phyloP scores from a whole-genome alignment of 2,329 filamentous ascomycete species.

The Sporothrix curviconia region DNA sequence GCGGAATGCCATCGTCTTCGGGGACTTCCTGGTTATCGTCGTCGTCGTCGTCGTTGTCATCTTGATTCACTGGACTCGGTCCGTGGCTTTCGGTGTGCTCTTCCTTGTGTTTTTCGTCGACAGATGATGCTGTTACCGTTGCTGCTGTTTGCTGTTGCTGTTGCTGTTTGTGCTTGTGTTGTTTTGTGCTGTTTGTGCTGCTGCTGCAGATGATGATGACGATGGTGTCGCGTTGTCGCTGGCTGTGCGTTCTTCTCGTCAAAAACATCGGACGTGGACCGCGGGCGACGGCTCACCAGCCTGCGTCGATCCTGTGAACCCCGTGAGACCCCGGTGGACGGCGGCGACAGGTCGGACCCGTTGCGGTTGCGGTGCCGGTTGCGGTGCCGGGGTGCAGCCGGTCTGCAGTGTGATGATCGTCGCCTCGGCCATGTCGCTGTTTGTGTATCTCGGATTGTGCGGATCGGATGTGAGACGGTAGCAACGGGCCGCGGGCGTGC shows the following conservation, averaged over 20 bases:
- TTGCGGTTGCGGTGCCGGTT: neutral
- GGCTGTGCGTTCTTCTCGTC: slow-evolving; percentile 2
- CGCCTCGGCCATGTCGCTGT: slow-evolving; percentile 1
- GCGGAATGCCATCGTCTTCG: slow-evolving; percentile 13
- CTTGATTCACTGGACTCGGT: neutral
- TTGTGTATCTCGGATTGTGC: neutral
- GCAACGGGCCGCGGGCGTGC: too few species aligned
- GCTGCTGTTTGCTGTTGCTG: neutral
- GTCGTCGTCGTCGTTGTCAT: neutral
- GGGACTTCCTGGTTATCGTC: slow-evolving; percentile 3
- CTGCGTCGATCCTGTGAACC: neutral
- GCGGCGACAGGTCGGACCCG: neutral
- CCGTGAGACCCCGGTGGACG: neutral
- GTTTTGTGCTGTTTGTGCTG: neutral
- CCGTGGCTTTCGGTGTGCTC: neutral
- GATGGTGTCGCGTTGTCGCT: neutral
- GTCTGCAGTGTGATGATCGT: neutral
- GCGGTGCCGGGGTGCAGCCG: neutral
- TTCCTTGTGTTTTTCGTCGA: neutral
- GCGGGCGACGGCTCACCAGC: neutral
- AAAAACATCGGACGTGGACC: neutral
- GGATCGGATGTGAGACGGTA: too few species aligned
- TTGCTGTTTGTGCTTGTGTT: neutral
- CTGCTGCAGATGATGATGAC: too few species aligned
- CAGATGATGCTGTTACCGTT: neutral